Base-by-base conservation (phyloP, 805 yeast genomes). In the Candida xyloterini region DNA sequence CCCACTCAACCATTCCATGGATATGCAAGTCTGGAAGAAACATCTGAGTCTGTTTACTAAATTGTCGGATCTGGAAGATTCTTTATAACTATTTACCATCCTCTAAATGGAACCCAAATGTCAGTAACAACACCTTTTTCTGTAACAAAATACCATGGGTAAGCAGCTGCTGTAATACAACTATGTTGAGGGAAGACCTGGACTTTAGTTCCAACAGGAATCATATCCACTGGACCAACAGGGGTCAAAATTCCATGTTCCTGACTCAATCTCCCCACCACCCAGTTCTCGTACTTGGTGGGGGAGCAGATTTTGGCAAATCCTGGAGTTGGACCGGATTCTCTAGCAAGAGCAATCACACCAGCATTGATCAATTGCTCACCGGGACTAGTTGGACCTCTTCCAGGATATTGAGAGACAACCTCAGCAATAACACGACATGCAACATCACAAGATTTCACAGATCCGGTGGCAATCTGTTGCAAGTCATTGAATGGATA, bases 171-270 rank as follows among this genome's bases (percentile, higher is more conserved):
- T 2, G 85, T 74, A 40, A 84, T 84, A 58, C 93, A 84, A 9
- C 78, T 65, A 56, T 84, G 93, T 56, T 84, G 87, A 3, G 89
- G 88, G 16, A 76, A 47, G 24, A 84, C 67, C 22, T 63, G 62
- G 8, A 83, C 69, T 42, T 72, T 70, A 1, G 78, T 67, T 1
- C 88, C 88, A 23, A 63, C 48, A 16, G 79, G 79, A 16, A 77
- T 65, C 52, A 77, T 57, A 29, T 60, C 38, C 4, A 34, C 33
- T 2, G 59, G 62, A 6, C 56, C 57, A 11, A 57, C 47, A 3
- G 85, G 80, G n/a, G 63, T 67, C 34, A 84, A 60, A 28, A 85
- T 79, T 9, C 93, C 95, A 55, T 85, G 95, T 53, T 85, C 95
- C 57, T 85, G 93, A 40, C 85, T 77, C 33, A 85, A 59, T 48